Evolutionary conservation across 2,329 filamentous ascomycete genomes (phyloP).

Genomic region (Ophiostoma populinum): DNA sequence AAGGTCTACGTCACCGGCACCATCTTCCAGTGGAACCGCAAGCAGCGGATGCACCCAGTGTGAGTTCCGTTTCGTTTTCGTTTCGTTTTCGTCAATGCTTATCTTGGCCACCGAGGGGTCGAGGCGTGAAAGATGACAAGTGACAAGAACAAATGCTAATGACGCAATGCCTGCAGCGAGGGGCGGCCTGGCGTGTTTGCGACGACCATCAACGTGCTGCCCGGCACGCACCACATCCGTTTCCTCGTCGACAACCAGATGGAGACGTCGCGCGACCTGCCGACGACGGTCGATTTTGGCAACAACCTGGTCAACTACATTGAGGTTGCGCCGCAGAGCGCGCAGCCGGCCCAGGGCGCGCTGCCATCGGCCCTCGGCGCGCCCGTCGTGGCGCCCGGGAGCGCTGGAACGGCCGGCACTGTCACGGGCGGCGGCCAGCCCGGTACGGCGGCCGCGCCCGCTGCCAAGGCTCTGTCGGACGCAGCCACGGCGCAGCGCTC

Average conservation of each 20-base stretch:
- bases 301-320: constrained; percentile 98
- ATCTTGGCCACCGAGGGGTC: no score
- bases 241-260: constrained; percentile 92
- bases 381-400: constrained; percentile 13
- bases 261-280: constrained; percentile 70
- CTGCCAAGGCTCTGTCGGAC: not conserved
- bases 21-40: constrained; percentile 93
- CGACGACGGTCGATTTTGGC: constrained; percentile 92
- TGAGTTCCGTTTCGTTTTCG: constrained; percentile 31
- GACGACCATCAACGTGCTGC: constrained; percentile 65
- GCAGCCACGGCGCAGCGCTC: constrained; percentile 9
- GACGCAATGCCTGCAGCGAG: constrained; percentile 21
- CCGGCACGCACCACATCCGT: constrained; percentile 90
- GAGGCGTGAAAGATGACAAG: not conserved
- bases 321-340: constrained; percentile 68
- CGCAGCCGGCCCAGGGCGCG: constrained; percentile 20
- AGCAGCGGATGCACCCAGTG: constrained; percentile 74
- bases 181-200: constrained; percentile 49
- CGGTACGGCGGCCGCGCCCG: not conserved
- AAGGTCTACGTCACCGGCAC: constrained; percentile 95
- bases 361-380: not conserved
- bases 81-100: not conserved
- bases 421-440: not conserved
- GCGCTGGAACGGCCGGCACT: constrained; percentile 12
- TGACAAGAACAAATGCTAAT: constrained; percentile 2